A percentile compares a stretch with the other conserved stretches of the same genome.
Conservation (phyloP, 352 stramenopile genomes). For the Phytopythium mirpurense region DNA sequence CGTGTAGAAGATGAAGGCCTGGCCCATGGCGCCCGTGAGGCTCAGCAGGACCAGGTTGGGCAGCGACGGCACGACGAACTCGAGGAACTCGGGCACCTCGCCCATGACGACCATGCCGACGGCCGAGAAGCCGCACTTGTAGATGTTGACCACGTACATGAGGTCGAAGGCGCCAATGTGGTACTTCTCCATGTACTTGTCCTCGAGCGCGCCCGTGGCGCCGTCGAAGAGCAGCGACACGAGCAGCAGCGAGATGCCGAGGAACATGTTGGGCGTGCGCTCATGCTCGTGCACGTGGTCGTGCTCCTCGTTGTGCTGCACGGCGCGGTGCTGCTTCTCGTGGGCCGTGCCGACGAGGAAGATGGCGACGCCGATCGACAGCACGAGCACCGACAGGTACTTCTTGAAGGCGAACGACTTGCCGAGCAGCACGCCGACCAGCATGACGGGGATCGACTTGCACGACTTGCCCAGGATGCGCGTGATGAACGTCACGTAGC, state of each 20-base stretch:
- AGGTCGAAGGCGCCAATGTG: conserved; percentile 81
- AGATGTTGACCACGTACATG: conserved; percentile 87
- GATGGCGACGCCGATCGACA: conserved; percentile 67
- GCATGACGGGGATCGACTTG: conserved; percentile 86
- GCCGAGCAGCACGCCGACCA: conserved; percentile 64
- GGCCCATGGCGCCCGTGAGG: conserved; percentile 65
- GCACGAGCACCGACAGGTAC: conserved; percentile 70
- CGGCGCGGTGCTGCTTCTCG: conserved; percentile 53
- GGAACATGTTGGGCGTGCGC: conserved; percentile 55
- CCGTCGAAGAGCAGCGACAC: conserved; percentile 78
- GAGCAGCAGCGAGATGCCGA: conserved; percentile 61
- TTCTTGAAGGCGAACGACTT: conserved; percentile 82
- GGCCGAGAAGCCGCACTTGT: conserved; percentile 68
- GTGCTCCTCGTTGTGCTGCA: conserved; percentile 37
- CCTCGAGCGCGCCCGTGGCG: conserved; percentile 70
- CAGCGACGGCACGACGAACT: conserved; percentile 51
- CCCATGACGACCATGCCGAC: conserved; percentile 68
- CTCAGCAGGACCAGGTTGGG: conserved; percentile 69
- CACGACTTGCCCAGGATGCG: conserved; percentile 85
- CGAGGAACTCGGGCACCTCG: conserved; percentile 58
- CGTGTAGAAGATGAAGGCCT: conserved; percentile 86
- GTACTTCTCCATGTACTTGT: conserved; percentile 80
- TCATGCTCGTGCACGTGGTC: conserved; percentile 36
- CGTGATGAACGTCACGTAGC: conserved; percentile 85
- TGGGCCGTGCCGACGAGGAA: conserved; percentile 72